phyloP scores from a whole-genome alignment of 148 eudicot species.

The Camellia sinensis region DNA sequence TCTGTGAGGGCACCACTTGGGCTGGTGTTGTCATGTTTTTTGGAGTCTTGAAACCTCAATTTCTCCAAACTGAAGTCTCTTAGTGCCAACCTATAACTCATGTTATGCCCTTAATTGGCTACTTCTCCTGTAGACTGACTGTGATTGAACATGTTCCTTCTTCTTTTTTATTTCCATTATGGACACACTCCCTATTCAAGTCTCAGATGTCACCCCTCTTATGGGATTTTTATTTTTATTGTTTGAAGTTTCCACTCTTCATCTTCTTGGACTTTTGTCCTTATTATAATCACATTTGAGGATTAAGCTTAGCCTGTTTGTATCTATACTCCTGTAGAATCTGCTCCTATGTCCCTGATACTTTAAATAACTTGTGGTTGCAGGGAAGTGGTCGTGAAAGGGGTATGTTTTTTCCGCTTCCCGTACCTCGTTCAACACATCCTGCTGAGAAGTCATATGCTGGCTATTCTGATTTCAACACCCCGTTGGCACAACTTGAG shows the following conservation, averaged over 20 bases:
- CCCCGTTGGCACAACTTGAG: conserved; percentile 28
- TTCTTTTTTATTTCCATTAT: background rate
- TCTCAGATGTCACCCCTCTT: background rate
- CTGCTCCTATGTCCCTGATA: conserved; percentile 4
- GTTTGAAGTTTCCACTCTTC: background rate
- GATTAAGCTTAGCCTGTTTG: background rate
- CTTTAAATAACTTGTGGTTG: conserved; percentile 15
- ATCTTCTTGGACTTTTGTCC: background rate
- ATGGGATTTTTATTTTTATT: background rate
- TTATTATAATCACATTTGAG: background rate
- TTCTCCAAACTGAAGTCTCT: background rate
- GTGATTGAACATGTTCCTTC: background rate
- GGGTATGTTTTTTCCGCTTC: conserved; percentile 38
- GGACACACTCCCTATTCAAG: background rate
- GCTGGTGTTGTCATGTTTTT: background rate
- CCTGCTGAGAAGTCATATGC: conserved; percentile 34
- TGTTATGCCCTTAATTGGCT: conserved; percentile 7
- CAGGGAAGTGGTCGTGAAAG: conserved; percentile 61
- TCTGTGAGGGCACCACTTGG: background rate
- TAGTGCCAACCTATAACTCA: background rate
- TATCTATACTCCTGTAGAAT: background rate
- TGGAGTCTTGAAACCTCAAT: background rate
- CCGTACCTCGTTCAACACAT: conserved; percentile 34
- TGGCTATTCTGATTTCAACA: conserved; percentile 34
- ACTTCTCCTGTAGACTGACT: background rate